Evolutionary conservation across 805 yeast genomes (phyloP), one percentile per base, ranked within the genome.

Genomic region (Schizosaccharomyces lindneri): DNA sequence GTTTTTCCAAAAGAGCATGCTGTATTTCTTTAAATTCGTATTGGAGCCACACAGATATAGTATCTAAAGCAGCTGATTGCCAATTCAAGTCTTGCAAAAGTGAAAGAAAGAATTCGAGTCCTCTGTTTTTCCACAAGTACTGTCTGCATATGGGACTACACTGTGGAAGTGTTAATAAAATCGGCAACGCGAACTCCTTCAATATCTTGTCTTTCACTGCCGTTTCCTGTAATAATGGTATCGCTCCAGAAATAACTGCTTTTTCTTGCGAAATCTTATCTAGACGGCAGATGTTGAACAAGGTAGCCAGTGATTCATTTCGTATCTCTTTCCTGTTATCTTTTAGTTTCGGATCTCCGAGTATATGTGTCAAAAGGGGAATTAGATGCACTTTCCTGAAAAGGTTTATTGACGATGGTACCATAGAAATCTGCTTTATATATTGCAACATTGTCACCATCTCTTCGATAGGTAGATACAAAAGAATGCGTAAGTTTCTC

Each of bases 21-120:
- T 65, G 63, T 4, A 65, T 64, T 55, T 65, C 59, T 31, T 65
- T 48, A 4, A 63, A 60, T 41, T 70, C 71, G 13, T 68, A 70
- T 9, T 66, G 67, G 27, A 70, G 63, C 75, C 76, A 73, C 1
- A 68, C 67, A 4, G 67, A 65, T 2, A 80, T 71, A 0, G 82
- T 75, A 36, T 79, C 81, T 64, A 78, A 71, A 1, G 82, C 79
- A 66, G 76, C 78, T 21, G 77, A 75, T 67, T 78, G 81, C 82
- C 83, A 80, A 65, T 79, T 78, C 0, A 80, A 76, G 65, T 80
- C 82, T 9, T 73, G 65, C 3, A 78, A 66, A 17, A 80, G 70
- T 17, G 70, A 68, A 46, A 73, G 70, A 63, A 79, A 67, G 9
- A 69, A 71, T 3, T 70, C 66, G 31, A 78, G 66, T 4, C 77